Base-by-base conservation (phyloP, 257 asterid species). In the Verbena officinalis region DNA sequence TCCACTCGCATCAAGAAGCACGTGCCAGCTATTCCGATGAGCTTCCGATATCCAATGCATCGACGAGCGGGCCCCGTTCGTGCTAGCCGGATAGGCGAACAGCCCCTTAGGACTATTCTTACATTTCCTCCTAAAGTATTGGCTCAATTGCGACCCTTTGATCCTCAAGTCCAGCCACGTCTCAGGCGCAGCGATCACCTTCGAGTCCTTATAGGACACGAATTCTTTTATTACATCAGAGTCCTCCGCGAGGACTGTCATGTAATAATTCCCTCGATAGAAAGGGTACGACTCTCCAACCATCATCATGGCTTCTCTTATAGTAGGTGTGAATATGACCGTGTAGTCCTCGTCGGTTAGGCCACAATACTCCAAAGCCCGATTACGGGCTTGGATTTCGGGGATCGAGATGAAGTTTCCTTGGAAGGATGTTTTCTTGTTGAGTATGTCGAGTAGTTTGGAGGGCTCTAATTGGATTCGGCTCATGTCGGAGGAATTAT, bases 1-100 rank as follows among this genome's bases (percentile, higher is more conserved):
- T n/a, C n/a, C n/a, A 16, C 84, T 73, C 0, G 90, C 90, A 31
- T 90, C 96, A 0, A 90, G 76, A 11, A 90, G 84, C 40, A 90
- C 91, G 44, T 85, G 90, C 95, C 95, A 87, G 20, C 76, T 72
- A 60, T 87, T 90, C 46, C 97, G 59, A 43, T 83, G 96, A 17
- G 90, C 95, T 48, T 87, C 95, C 0, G 97, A 90, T 33, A 90
- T 87, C 97, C 96, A 87, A 49, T 87, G 97, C 97, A 90, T 80
- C 3, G 91, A 83, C 5, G 86, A 78, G 1, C 89, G 81, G 0
- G 65, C 74, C 0, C 83, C 90, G 5, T 69, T 70, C 0, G 73
- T 69, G 9, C 40, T 67, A 3, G 84, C 86, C 0, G 91, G 81
- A 54, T 90, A 90, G 0, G 91, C 86, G 23, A 90, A 90, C 5